These are phyloP conservation scores for Leucosporidium creatinivorum DNA, from an alignment of 768 basidiomycete species.

Conservation along the genomic window DNA sequence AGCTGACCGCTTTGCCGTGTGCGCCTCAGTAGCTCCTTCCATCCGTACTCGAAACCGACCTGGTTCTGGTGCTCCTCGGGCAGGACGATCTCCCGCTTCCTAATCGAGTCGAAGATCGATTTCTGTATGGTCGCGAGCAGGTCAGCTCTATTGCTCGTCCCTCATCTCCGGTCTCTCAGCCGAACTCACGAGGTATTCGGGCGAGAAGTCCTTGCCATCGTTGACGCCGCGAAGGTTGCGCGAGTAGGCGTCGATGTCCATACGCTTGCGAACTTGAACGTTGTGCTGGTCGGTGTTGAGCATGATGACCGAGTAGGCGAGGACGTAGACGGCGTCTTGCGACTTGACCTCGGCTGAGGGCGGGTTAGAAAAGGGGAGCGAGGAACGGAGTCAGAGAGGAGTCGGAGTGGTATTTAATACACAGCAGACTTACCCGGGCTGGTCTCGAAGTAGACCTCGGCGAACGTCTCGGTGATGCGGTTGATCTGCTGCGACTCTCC, in stretches of 20 bases:
- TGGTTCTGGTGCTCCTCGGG: slow-evolving; percentile 96
- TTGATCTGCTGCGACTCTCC: slow-evolving; percentile 91
- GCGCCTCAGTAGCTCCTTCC: slow-evolving; percentile 86
- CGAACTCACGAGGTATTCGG: slow-evolving; percentile 69
- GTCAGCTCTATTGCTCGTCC: background rate
- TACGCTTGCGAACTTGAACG: slow-evolving; percentile 83
- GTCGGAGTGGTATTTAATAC: background rate
- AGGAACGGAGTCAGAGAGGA: background rate
- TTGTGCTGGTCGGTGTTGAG: slow-evolving; percentile 96
- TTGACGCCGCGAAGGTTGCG: slow-evolving; percentile 90
- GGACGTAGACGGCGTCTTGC: slow-evolving; percentile 86
- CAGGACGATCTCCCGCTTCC: slow-evolving; percentile 89
- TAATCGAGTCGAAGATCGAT: slow-evolving; percentile 86
- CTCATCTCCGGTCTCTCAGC: background rate
- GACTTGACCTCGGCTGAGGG: slow-evolving; percentile 71
- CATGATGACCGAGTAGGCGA: slow-evolving; percentile 94
- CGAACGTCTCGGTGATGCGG: slow-evolving; percentile 90
- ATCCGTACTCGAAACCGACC: slow-evolving; percentile 95
- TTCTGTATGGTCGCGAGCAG: slow-evolving; percentile 50
- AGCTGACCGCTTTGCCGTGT: slow-evolving; percentile 49
- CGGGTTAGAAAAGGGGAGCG: too few species aligned
- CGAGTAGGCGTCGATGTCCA: slow-evolving; percentile 91
- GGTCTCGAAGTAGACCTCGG: slow-evolving; percentile 78
- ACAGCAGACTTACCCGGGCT: slow-evolving; percentile 55
- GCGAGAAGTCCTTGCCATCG: slow-evolving; percentile 68